Base-by-base conservation (phyloP, 768 basidiomycete genomes). In the Mycena alexandri region DNA sequence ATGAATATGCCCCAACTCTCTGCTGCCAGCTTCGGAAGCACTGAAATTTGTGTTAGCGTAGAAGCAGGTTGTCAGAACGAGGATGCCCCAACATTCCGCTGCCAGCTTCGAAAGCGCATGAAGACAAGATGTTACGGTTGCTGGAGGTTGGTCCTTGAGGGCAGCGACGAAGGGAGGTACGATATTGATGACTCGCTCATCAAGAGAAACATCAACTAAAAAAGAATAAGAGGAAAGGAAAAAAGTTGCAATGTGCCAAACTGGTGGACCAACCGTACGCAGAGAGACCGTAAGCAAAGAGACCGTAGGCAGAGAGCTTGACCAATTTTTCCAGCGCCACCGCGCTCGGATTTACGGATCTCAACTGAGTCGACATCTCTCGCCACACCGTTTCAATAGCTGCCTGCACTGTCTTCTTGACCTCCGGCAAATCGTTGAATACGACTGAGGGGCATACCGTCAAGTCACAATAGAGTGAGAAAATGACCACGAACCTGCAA, bases 301-400 rank as follows among this genome's bases (percentile, higher is more conserved):
- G 6, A 57, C 56, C 56, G 29, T 29, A 58, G 22, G 33, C 43
- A 10, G 42, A 42, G 14, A 58, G 43, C 46, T 58, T 44, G 43
- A 16, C 9, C 44, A 58, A 46, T 12, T 46, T 58, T 22, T 58
- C 56, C 9, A 46, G 33, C n/a, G 44, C 29, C 10, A 17, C 41
- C 25, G 17, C 56, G 19, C 29, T 58, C 16, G 56, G 56, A 58
- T 46, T 33, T 7, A n/a, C 19, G 25, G 8, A 22, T 46, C 33
- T 22, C 43, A 58, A 13, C 2, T 58, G 42, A 33, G 24, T 24
- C 12, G 46, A 46, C 1, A 17, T 16, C 13, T 58, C 33, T 11
- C 10, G 8, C 56, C 56, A 58, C 8, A 17, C 56, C 0, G 14
- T 11, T 46, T 58, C 14, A 46, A 41, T 46, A 21, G 56, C 56